These are phyloP conservation scores for Vitis rotundifolia DNA, from an alignment of 164 flowering plant species.

Conservation along the genomic window DNA sequence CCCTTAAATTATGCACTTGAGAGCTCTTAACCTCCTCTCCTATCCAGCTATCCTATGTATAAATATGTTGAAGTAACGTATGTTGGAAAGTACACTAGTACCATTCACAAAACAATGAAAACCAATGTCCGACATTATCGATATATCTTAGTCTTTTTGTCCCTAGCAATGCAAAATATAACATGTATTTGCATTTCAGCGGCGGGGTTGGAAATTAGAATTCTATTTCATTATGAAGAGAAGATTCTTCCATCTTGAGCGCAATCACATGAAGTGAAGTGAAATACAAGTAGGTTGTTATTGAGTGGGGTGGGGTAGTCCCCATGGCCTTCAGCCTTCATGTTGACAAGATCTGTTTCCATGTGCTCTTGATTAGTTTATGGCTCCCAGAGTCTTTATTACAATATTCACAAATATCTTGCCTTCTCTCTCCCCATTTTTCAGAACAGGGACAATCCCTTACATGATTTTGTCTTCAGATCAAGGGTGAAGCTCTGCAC, in stretches of 20 bases:
- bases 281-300: background rate
- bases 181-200: no score
- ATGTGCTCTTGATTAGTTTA: constrained; percentile 43
- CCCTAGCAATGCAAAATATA: no score
- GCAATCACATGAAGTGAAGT: background rate
- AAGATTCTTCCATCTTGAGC: no score
- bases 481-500: constrained; percentile 25
- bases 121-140: no score
- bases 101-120: no score
- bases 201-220: no score
- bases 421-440: constrained; percentile 12
- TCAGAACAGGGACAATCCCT: constrained; percentile 17
- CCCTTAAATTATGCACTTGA: no score
- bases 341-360: constrained; percentile 46
- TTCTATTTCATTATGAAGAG: no score
- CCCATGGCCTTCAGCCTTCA: constrained; percentile 12
- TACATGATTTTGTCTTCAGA: constrained; percentile 32
- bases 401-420: constrained; percentile 16
- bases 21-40: no score
- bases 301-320: constrained; percentile 28
- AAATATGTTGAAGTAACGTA: no score
- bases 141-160: no score
- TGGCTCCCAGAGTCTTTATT: constrained; percentile 27
- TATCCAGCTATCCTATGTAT: no score
- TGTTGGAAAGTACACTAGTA: background rate